Base-by-base conservation (phyloP, 768 basidiomycete genomes). In the Pisolithus orientalis region DNA sequence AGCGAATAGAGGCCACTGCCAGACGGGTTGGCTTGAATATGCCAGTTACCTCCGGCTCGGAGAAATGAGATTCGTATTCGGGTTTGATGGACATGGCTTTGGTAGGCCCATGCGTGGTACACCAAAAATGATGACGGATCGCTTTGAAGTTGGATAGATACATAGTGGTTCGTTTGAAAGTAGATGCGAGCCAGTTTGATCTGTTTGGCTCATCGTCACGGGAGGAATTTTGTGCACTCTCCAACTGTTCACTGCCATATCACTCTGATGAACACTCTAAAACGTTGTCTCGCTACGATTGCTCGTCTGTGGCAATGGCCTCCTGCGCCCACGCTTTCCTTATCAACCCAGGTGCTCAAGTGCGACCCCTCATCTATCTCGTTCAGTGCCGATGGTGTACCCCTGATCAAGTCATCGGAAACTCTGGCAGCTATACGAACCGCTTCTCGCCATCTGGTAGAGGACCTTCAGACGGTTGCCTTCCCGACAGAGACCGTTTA, bases 401-500 rank as follows among this genome's bases (percentile, higher is more conserved):
- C 85, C 0, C 60, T 62, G 8, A 70, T 89, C 48, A 62, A 76
- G 6, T 80, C 75, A 32, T 60, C 68, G 21, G 72, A 77, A 50
- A 84, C 88, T 5, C 65, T 71, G 17, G 63, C 72, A 25, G 77
- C 84, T 17, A 71, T 92, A 54, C 64, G 75, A 46, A 61, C 65
- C 17, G 90, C 89, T 0, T 71, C 82, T 6, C 71, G 74, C 51
- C 75, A 79, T 51, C 76, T 89, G 6, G 67, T 75, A 44, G 59
- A 76, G 32, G 70, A 70, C 24, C 60, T 67, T 14, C 72, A 80
- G 52, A 75, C 80, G 21, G 87, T 98, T 51, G 94, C 86, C 0
- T 90, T 99, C 64, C 95, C 96, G 0, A 97, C 96, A 29, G 96
- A 99, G 70, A 98, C 96, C 0, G 96, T 99, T 10, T 99, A 98